phyloP scores from a whole-genome alignment of 2,329 filamentous ascomycete species.

The Teratosphaeria viscida region DNA sequence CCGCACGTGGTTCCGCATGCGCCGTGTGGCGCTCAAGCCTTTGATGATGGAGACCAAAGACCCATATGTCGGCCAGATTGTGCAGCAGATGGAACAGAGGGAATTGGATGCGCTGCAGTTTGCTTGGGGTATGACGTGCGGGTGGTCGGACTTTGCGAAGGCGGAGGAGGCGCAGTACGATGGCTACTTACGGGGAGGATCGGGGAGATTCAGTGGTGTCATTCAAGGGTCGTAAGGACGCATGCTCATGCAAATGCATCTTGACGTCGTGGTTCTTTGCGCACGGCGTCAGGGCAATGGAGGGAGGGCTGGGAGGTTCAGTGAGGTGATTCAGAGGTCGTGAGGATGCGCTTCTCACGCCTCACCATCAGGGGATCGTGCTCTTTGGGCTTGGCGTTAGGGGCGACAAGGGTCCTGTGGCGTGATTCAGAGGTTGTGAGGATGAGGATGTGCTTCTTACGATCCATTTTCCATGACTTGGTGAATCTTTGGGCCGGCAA shows the following conservation, averaged over 20 bases:
- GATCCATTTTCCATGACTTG: no score
- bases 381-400: no score
- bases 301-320: no score
- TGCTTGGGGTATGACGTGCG: slow-evolving; percentile 25
- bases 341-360: background rate
- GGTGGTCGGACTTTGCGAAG: slow-evolving; percentile 19
- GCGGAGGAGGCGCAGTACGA: slow-evolving; percentile 32
- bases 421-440: background rate
- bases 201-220: slow-evolving; percentile 28
- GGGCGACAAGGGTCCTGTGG: no score
- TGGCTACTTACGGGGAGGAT: slow-evolving; percentile 30
- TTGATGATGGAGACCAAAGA: slow-evolving; percentile 31
- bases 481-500: background rate
- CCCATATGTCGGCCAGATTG: slow-evolving; percentile 28
- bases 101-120: slow-evolving; percentile 23
- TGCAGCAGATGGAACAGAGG: slow-evolving; percentile 26
- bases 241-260: background rate
- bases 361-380: no score
- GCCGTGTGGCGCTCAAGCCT: slow-evolving; percentile 20
- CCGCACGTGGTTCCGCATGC: slow-evolving; percentile 21
- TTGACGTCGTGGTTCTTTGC: background rate
- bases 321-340: no score
- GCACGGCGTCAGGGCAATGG: background rate
- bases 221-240: slow-evolving; percentile 2
- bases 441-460: background rate